Evolutionary conservation across 495 filamentous ascomycete species (phyloP), one percentile per base, ranked within the genome.

Genomic region (Podospora comata): DNA sequence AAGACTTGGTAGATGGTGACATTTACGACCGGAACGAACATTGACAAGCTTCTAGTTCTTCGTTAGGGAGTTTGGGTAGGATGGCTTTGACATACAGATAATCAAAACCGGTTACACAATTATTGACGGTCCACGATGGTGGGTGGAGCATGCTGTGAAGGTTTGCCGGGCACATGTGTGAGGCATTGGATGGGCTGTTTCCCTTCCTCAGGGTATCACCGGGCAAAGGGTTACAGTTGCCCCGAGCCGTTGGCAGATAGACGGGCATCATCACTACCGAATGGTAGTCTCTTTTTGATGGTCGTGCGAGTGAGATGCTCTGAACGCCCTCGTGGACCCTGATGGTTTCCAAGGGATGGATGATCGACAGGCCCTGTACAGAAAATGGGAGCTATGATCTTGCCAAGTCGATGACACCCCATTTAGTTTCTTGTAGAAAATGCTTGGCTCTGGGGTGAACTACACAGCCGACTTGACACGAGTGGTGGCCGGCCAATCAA

Each of bases 401-500:
- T 18, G 23, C 59, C 26, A 61, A 30, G 27, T 28, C 5, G 27
- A 30, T 26, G 23, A 9, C 15, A 26, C 13, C 2, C 26, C 26
- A 26, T 15, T 26, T 15, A 1, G 20, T 61, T 61, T 30, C 32
- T 54, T 48, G 62, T 64, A 44, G 26, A 4, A 6, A 54, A 20
- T 64, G 62, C 62, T 64, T 27, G 30, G 62, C 62, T 64, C n/a
- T 64, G 20, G 59, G 59, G 30, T 30, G 30, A 32, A 26, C 59
- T 32, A 61, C 59, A 61, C 23, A 30, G 23, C 59, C 59, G 16
- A 61, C 15, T 28, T 61, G 4, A 27, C 16, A 61, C 30, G 9
- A 28, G 59, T 13, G 30, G 26, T 32, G 0, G 11, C 16, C 23
- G 11, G 7, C 73, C 73, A 74, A 76, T 76, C 74, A 74, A 61